These are phyloP conservation scores for Soucietia sequanensis DNA, from an alignment of 805 yeast genomes.

Conservation along the genomic window DNA sequence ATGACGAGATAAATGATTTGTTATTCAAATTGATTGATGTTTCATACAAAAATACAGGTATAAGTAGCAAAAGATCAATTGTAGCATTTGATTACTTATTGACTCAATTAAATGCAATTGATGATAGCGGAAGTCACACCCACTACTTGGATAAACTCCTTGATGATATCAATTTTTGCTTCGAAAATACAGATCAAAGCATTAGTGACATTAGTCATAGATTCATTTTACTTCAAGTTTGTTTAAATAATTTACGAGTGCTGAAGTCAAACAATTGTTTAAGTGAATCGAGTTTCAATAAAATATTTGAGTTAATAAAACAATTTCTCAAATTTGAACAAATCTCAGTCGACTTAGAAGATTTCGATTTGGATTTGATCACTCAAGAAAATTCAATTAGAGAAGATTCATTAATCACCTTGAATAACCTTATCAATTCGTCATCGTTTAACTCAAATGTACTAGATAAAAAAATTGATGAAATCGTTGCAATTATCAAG, in stretches of 20 bases:
- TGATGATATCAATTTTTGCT: slow-evolving; percentile 8
- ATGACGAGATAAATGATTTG: slow-evolving; percentile 30
- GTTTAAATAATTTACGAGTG: slow-evolving; percentile 9
- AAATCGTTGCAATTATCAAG: slow-evolving; percentile 16
- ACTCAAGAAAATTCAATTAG: slow-evolving; percentile 46
- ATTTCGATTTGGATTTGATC: slow-evolving; percentile 45
- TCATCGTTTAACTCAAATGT: slow-evolving; percentile 11
- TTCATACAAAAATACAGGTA: slow-evolving; percentile 39
- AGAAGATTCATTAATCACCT: slow-evolving; percentile 48
- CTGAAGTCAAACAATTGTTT: slow-evolving; percentile 3
- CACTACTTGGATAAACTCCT: slow-evolving; percentile 15
- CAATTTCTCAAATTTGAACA: slow-evolving; percentile 23
- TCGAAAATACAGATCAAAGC: slow-evolving; percentile 3
- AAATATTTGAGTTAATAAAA: slow-evolving; percentile 17
- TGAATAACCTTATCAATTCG: slow-evolving; percentile 29
- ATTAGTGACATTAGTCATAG: slow-evolving; percentile 6
- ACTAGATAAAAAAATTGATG: slow-evolving; percentile 8
- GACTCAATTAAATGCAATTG: slow-evolving; percentile 2
- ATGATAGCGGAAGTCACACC: slow-evolving; percentile 1
- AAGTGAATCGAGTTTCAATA: slow-evolving; percentile 7
- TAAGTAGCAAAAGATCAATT: slow-evolving; percentile 50
- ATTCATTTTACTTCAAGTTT: slow-evolving; percentile 9
- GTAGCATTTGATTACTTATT: slow-evolving; percentile 46
- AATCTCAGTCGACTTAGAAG: slow-evolving; percentile 20
- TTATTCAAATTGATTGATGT: slow-evolving; percentile 30